Base-by-base conservation (phyloP, 2,329 filamentous ascomycete species). In the Neofusicoccum sp. region DNA sequence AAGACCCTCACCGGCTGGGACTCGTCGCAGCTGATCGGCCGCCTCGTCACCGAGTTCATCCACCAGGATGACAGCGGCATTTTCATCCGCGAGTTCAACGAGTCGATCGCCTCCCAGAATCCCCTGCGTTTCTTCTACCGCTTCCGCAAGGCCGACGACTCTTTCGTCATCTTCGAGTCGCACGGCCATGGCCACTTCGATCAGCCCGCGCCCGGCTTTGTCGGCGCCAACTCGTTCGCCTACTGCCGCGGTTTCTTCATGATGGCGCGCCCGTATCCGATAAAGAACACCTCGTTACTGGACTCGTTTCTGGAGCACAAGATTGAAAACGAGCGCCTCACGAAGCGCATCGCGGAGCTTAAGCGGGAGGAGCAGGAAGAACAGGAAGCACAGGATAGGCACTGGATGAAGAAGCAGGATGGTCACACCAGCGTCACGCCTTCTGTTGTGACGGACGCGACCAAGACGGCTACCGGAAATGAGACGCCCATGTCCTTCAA, bases 301-400 rank as follows among this genome's bases (percentile, higher is more conserved):
- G 93, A 98, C 77, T 96, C 93, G 0, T 97, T 97, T 71, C 82
- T 98, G 33, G 94, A 98, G 75, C 93, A 97, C 79, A 97, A 97
- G 77, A 94, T 97, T 61, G 94, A 97, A 76, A 97, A 97, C 71
- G 93, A 97, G 79, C 87, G 93, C 4, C 78, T 98, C 54, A 88
- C 87, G 71, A 90, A 92, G 69, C 87, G 92, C 47, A 96, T 98
- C 66, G 88, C 89, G 16, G 92, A 96, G 77, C 81, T 97, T 61
- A 91, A 91, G 68, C 85, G 86, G 65, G 94, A 97, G 76, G 94
- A 97, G 75, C 87, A 89, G 63, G 91, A 93, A 61, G 93, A 96
- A 65, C 83, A 84, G 14, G 89, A 90, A 64, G 85, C 87, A 63
- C 84, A 87, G 58, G 84, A 87, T 64, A 66, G 62, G 45, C 83